Conservation (phyloP, 2,329 filamentous ascomycete genomes). For the Shiraia sp. region DNA sequence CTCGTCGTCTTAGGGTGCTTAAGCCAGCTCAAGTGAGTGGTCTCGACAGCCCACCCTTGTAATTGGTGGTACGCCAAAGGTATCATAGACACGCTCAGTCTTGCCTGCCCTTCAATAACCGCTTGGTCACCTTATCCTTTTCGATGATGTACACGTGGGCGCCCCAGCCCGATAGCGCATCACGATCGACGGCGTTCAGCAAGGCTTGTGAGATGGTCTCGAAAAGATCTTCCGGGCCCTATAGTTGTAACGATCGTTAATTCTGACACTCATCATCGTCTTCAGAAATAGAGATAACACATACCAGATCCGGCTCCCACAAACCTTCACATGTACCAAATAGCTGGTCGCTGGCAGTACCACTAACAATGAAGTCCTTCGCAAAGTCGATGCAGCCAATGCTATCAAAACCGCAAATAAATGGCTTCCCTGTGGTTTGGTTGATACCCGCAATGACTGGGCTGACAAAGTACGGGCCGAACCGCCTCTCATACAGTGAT, state of each 20-base stretch:
- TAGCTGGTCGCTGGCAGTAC: constrained; percentile 94
- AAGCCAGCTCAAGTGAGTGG: too few species aligned
- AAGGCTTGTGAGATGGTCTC: constrained; percentile 97
- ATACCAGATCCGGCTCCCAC: constrained; percentile 95
- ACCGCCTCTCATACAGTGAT: constrained; percentile 90
- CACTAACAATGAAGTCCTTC: constrained; percentile 98
- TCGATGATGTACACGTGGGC: constrained; percentile 99
- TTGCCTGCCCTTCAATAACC: constrained; percentile 96
- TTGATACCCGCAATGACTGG: constrained; percentile 95
- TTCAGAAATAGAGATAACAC: constrained; percentile 15
- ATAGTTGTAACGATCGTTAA: background rate
- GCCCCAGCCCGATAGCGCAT: constrained; percentile 96
- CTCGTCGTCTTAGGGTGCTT: too few species aligned
- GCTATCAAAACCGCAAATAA: constrained; percentile 98
- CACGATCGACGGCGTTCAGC: constrained; percentile 93
- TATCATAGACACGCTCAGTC: constrained; percentile 57
- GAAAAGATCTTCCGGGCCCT: constrained; percentile 93
- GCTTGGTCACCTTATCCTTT: constrained; percentile 99
- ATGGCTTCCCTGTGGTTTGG: constrained; percentile 89
- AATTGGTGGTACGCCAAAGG: too few species aligned
- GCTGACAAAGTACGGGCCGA: constrained; percentile 94
- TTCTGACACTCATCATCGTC: background rate
- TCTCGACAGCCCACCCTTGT: too few species aligned
- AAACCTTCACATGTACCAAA: constrained; percentile 98
- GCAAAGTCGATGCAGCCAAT: constrained; percentile 99